Conservation (phyloP, 805 yeast genomes). For the Spathaspora hagerdaliae region DNA sequence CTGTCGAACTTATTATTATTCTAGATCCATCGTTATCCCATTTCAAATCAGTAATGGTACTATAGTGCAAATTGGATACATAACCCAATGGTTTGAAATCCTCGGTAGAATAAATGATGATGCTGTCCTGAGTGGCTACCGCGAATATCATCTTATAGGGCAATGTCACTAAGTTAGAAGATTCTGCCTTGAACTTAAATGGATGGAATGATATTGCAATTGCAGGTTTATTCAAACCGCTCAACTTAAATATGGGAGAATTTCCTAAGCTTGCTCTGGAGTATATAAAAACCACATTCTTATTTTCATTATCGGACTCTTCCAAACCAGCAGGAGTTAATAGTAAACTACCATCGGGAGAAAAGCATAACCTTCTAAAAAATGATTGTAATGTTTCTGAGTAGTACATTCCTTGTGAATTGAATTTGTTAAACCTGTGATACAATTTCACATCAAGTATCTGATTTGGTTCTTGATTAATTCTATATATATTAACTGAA, state of each 20-base stretch:
- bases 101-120: constrained; percentile 79
- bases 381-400: constrained; percentile 88
- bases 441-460: constrained; percentile 9
- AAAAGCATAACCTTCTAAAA: constrained; percentile 78
- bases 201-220: constrained; percentile 81
- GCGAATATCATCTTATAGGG: constrained; percentile 87
- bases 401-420: constrained; percentile 48
- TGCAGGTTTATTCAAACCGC: constrained; percentile 80
- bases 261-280: constrained; percentile 63
- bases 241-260: constrained; percentile 74
- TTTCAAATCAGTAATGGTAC: constrained; percentile 79
- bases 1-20: constrained; percentile 77
- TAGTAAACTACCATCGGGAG: constrained; percentile 85
- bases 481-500: constrained; percentile 61
- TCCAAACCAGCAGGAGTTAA: constrained; percentile 70
- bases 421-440: constrained; percentile 12
- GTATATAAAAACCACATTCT: constrained; percentile 77
- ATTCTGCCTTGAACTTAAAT: constrained; percentile 43
- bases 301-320: constrained; percentile 31
- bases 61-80: constrained; percentile 78
- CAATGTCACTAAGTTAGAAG: constrained; percentile 43
- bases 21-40: constrained; percentile 79
- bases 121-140: constrained; percentile 86
- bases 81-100: constrained; percentile 63
- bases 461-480: constrained; percentile 8